Conservation (phyloP, 176 grass and related monocot genomes). For the Alloteropsis semialata region DNA sequence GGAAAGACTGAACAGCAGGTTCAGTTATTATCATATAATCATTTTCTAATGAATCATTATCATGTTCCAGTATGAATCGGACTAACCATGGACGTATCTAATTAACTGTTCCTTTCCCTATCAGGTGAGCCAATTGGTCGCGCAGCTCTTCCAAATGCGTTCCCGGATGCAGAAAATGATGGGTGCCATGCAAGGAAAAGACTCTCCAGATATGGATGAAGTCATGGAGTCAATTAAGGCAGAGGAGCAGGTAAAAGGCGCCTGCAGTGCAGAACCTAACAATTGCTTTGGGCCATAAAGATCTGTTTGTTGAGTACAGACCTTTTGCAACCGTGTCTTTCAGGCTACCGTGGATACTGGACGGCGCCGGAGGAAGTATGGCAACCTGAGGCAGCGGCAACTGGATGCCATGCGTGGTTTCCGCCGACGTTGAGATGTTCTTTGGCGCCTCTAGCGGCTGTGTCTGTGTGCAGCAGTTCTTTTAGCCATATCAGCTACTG, state of each 20-base stretch:
- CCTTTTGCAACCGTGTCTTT: neutral
- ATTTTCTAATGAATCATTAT: neutral
- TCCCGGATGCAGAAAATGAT: constrained; percentile 93
- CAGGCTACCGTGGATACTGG: constrained; percentile 32
- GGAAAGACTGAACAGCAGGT: constrained; percentile 94
- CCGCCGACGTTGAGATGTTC: constrained; percentile 36
- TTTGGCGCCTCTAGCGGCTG: neutral
- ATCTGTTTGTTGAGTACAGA: neutral
- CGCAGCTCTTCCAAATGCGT: constrained; percentile 88
- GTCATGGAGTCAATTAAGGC: constrained; percentile 79
- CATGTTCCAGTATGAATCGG: neutral
- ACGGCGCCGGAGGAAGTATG: constrained; percentile 43
- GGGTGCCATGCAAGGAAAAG: constrained; percentile 88
- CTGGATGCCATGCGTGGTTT: constrained; percentile 53
- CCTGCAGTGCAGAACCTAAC: neutral
- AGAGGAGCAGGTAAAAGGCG: constrained; percentile 59
- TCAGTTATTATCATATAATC: neutral
- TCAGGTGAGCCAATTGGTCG: constrained; percentile 85
- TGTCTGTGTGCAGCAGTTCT: neutral
- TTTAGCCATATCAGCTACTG: neutral
- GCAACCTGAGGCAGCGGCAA: constrained; percentile 46
- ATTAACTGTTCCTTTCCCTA: constrained; percentile 4
- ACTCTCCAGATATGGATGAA: constrained; percentile 62
- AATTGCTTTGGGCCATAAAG: neutral
- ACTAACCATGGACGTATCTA: neutral